Percentiles rank a stretch among this genome's conserved stretches.
Evolutionary conservation across 1,284 basidiomycete species (phyloP).

Genomic region (Retiboletus flavoniger): DNA sequence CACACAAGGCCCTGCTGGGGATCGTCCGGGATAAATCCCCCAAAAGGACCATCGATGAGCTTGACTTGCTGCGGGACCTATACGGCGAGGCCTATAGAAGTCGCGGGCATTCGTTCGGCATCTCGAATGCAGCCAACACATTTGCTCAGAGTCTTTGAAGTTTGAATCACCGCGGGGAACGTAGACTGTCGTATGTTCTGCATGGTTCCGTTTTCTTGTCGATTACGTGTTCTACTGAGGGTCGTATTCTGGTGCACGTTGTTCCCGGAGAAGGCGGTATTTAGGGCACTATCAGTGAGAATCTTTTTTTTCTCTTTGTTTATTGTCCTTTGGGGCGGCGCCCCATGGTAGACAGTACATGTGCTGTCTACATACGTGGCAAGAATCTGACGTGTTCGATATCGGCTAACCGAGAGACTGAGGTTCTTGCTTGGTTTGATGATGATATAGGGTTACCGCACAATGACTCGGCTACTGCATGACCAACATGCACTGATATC

Average conservation of each 20-base stretch:
- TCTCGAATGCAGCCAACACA: background rate
- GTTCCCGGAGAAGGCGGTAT: background rate
- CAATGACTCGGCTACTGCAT: background rate
- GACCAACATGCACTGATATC: background rate
- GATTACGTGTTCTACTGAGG: background rate
- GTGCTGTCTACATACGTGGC: no score
- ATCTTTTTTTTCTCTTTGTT: no score
- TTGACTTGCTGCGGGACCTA: constrained; percentile 32
- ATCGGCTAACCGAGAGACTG: background rate
- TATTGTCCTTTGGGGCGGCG: no score
- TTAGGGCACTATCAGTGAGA: background rate
- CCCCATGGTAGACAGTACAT: no score
- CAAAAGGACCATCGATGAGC: constrained; percentile 32
- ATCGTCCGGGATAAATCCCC: constrained; percentile 27
- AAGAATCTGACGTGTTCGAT: no score
- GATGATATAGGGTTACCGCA: no score
- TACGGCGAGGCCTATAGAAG: constrained; percentile 20
- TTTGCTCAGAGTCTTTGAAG: constrained; percentile 15
- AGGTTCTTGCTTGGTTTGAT: no score
- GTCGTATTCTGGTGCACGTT: background rate
- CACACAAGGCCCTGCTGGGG: constrained; percentile 19
- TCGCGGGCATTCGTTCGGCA: constrained; percentile 6
- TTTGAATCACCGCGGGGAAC: background rate
- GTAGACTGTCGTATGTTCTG: background rate
- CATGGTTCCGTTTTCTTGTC: background rate